Percentiles rank a stretch among this genome's conserved stretches.
These are phyloP conservation scores for Alternaria infectoria DNA, from an alignment of 2,329 filamentous ascomycete genomes.

Conservation along the genomic window DNA sequence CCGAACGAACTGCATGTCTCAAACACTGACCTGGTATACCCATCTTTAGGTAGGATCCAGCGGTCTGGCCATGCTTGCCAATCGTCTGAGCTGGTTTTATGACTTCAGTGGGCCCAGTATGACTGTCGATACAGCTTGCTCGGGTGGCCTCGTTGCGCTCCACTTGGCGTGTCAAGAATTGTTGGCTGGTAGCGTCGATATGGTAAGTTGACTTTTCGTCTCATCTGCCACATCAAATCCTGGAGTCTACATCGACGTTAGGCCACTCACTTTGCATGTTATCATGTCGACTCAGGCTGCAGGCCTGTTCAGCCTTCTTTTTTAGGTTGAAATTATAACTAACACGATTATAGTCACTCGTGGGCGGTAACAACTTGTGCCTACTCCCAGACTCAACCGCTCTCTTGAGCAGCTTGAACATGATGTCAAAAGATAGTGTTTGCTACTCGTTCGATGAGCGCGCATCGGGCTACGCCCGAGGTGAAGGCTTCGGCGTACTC, in stretches of 20 bases:
- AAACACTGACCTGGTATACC: no score
- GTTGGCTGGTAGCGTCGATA: slow-evolving; percentile 14
- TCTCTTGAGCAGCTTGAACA: slow-evolving; percentile 15
- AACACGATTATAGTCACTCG: slow-evolving; percentile 11
- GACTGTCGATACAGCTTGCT: slow-evolving; percentile 39
- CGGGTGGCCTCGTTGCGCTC: slow-evolving; percentile 27
- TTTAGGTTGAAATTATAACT: not conserved
- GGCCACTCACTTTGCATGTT: not conserved
- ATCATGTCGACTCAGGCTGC: not conserved
- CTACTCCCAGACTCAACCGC: slow-evolving; percentile 16
- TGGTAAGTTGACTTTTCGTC: slow-evolving; percentile 3
- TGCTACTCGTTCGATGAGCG: slow-evolving; percentile 53
- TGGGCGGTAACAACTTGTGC: slow-evolving; percentile 20
- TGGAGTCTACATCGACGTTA: not conserved
- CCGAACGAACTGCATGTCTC: no score
- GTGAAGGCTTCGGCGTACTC: slow-evolving; percentile 60
- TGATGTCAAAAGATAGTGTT: slow-evolving; percentile 40
- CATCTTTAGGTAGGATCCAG: not conserved
- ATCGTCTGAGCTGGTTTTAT: slow-evolving; percentile 34
- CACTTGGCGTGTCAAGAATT: slow-evolving; percentile 28
- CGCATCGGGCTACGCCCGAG: slow-evolving; percentile 68
- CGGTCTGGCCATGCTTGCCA: slow-evolving; percentile 18
- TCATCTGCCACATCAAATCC: no score
- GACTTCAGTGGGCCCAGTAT: slow-evolving; percentile 32
- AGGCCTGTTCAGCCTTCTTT: not conserved